phyloP scores from a whole-genome alignment of 129 eudicot genomes.

The Saussurea involucrata region DNA sequence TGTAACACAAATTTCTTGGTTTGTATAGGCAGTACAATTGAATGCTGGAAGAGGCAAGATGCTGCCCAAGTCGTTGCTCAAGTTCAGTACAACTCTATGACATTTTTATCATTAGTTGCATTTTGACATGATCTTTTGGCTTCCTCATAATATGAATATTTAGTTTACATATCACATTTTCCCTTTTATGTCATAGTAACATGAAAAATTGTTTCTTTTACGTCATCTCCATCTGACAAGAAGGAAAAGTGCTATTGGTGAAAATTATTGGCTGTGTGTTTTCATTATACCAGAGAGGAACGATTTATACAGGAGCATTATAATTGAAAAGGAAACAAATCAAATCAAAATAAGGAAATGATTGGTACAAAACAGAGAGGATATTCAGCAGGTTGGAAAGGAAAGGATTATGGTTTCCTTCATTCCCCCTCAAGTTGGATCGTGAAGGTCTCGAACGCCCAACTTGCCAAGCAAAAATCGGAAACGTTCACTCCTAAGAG shows the following conservation, averaged over 20 bases:
- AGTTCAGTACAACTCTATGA: constrained; percentile 35
- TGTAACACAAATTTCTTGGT: constrained; percentile 9
- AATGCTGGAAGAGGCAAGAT: constrained; percentile 89
- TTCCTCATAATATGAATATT: background rate
- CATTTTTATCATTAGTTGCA: background rate
- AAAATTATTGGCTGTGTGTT: too few species aligned
- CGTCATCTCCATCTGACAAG: background rate
- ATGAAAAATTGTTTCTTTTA: background rate
- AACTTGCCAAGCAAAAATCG: too few species aligned
- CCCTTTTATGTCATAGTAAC: background rate
- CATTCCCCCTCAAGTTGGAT: too few species aligned
- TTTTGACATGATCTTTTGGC: background rate
- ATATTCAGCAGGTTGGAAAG: too few species aligned
- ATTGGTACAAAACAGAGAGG: too few species aligned
- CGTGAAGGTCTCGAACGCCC: too few species aligned
- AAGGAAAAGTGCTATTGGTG: background rate
- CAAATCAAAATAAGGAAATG: too few species aligned
- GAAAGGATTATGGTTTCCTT: too few species aligned
- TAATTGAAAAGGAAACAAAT: too few species aligned
- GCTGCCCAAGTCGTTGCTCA: constrained; percentile 85
- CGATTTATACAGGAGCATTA: too few species aligned
- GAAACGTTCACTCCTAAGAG: too few species aligned
- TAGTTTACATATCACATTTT: background rate
- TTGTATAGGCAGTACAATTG: constrained; percentile 74
- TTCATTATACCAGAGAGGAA: too few species aligned